phyloP scores from a whole-genome alignment of 1,139 yeast genomes.

The Saccharomycopsis hybrid region DNA sequence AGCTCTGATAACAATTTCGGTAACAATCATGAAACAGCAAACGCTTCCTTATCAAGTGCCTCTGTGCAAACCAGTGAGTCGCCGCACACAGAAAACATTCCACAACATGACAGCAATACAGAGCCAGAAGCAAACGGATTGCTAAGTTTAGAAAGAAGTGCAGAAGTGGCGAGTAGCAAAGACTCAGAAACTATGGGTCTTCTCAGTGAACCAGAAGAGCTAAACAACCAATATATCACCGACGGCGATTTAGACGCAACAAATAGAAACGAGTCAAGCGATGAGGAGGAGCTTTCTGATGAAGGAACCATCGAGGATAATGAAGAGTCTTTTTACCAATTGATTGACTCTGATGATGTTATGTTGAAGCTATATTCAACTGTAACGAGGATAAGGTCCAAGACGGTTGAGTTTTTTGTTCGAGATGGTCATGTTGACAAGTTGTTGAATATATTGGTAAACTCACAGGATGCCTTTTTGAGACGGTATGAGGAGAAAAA shows the following conservation, averaged over 20 bases:
- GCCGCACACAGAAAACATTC: neutral
- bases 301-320: neutral
- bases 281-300: constrained; percentile 3
- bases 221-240: neutral
- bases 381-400: neutral
- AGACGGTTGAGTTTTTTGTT: constrained; percentile 3
- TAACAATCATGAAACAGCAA: neutral
- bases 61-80: too few relatives aligned
- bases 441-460: constrained; percentile 8
- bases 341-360: constrained; percentile 14
- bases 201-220: neutral
- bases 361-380: constrained; percentile 5
- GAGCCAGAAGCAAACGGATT: neutral
- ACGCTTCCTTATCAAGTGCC: neutral
- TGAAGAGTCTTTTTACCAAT: constrained; percentile 4
- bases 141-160: neutral
- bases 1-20: neutral
- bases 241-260: neutral
- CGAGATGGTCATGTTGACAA: constrained; percentile 8
- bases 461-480: constrained; percentile 11
- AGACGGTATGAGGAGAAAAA: constrained; percentile 6
- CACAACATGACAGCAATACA: neutral
- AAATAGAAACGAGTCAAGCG: neutral
- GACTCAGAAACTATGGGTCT: neutral
- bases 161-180: neutral